Conservation (phyloP, 1,139 yeast genomes). For the Candida freyschussii region DNA sequence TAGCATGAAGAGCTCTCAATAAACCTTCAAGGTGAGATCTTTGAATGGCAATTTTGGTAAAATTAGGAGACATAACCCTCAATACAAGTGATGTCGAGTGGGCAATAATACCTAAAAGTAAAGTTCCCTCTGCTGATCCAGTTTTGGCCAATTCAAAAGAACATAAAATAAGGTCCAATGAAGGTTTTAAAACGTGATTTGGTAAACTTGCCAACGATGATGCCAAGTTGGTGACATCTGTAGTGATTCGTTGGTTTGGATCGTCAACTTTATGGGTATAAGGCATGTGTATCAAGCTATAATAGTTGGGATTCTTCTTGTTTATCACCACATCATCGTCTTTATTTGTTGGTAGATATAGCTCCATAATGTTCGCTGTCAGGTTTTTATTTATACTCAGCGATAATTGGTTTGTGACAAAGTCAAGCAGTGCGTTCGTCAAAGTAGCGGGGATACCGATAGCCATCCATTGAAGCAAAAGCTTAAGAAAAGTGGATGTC, state of each 20-base stretch:
- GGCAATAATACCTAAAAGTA: constrained; percentile 74
- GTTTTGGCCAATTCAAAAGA: constrained; percentile 81
- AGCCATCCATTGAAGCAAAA: constrained; percentile 74
- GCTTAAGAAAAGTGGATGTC: constrained; percentile 57
- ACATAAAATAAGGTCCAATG: constrained; percentile 74
- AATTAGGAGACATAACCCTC: constrained; percentile 81
- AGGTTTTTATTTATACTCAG: constrained; percentile 61
- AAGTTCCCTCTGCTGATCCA: constrained; percentile 78
- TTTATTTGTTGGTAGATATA: constrained; percentile 60
- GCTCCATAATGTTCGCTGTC: constrained; percentile 58
- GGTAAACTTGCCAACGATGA: constrained; percentile 70
- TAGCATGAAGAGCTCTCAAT: constrained; percentile 76
- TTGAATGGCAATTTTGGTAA: constrained; percentile 74
- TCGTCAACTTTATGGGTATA: constrained; percentile 59
- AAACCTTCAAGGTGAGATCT: constrained; percentile 83
- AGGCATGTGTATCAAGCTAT: constrained; percentile 48
- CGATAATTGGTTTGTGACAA: constrained; percentile 67
- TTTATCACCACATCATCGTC: constrained; percentile 6
- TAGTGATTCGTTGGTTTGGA: constrained; percentile 79
- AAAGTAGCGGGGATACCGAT: constrained; percentile 85
- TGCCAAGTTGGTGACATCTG: constrained; percentile 74
- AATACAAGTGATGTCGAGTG: constrained; percentile 74
- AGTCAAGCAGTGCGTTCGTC: constrained; percentile 68
- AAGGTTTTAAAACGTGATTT: constrained; percentile 83
- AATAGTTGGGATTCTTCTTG: constrained; percentile 43